Base-by-base conservation (phyloP, 1,284 basidiomycete genomes). In the Cryptococcus hybrid region DNA sequence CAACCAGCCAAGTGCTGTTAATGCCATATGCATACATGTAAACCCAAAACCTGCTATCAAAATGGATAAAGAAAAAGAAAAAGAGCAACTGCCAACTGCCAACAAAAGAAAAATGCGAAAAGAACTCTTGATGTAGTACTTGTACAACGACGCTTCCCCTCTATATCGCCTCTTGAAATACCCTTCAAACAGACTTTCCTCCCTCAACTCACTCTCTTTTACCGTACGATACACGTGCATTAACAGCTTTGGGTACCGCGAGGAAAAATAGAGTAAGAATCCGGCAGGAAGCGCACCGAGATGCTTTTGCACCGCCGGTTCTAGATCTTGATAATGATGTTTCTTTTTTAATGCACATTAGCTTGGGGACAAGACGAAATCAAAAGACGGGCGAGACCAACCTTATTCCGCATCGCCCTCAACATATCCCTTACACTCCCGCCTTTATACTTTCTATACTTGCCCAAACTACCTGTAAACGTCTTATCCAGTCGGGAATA, bases 381-480 rank as follows among this genome's bases (percentile, higher is more conserved):
- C n/a, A n/a, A n/a, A n/a, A n/a, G n/a, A n/a, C n/a, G n/a, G n/a
- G n/a, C n/a, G n/a, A n/a, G n/a, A n/a, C n/a, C n/a, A n/a, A 91
- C 92, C 83, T 99, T 99, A 77, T 99, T 99, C 59, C 96, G 82
- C 73, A 99, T 80, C 1, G 94, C 96, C 47, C 95, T 84, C 53
- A 99, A 76, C 24, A 99, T 79, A 78, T 99, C 96, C 65, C 96
- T 89, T 5, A 99, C 88, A 46, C 88, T 90, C 67, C 82, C 82
- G 24, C 89, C 89, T 72, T 98, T 92, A 75, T 99, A 99, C 78
- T 98, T 94, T 68, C 93, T 83, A 80, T 92, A 98, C 78, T 98
- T 98, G 60, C 94, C 93, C 51, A 99, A 78, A 71, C 93, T 97
- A 54, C 95, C 92, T 54, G 94, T 86, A 75, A 99, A 92, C 12